Base-by-base conservation (phyloP, 768 basidiomycete species). In the Hirschioporus abietinus region DNA sequence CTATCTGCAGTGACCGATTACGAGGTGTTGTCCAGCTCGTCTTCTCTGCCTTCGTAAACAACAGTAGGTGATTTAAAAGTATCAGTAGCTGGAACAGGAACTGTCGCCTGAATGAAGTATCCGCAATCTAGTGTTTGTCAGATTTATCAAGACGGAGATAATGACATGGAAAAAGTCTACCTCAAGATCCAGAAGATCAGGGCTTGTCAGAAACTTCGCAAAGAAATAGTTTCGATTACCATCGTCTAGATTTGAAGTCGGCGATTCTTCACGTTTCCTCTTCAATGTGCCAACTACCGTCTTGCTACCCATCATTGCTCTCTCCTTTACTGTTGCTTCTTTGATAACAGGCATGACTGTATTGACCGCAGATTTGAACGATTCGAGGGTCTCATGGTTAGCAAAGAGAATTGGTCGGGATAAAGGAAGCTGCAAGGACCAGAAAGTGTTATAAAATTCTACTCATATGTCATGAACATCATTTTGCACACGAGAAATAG, bases 71-170 rank as follows among this genome's bases (percentile, higher is more conserved):
- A 63, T 87, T 82, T 58, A 93, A 81, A n/a, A 92, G 81, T 58
- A 92, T 90, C 23, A 92, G 80, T 2, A 93, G 78, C 67, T 97
- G 95, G 73, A 96, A 89, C 23, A 96, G 82, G 76, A 95, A 88
- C 77, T 96, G 95, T 18, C 93, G 88, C n/a, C 95, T 90, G 81
- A 97, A 97, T 71, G 91, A 86, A 0, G 91, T 91, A 72, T 96
- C 95, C 24, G 93, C 90, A 64, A 96, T 86, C 94, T 95, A 72
- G 7, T 24, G 15, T 52, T 52, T 52, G 20, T 12, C 20, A 20
- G 20, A 52, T 52, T 20, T 20, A 52, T 52, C 12, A 20, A 6
- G 20, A 20, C 42, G 12, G 12, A 15, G 42, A 3, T 3, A 5
- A 52, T 52, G 20, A 15, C 42, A 52, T 20, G 42, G 3, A 15